Conservation (phyloP, 495 filamentous ascomycete genomes). For the Friedmanniomyces simplex region DNA sequence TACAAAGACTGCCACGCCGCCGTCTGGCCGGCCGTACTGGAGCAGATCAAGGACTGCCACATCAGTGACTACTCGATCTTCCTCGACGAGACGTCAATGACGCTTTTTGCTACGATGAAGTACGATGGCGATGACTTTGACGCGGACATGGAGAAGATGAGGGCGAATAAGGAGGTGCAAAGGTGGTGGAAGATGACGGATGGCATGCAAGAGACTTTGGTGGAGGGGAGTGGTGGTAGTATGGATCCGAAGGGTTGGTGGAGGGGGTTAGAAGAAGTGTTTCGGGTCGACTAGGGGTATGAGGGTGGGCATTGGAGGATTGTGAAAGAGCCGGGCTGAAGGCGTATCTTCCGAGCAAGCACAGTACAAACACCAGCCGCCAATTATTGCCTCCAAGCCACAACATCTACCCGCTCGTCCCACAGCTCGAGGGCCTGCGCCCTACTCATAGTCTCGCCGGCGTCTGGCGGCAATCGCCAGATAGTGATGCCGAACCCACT, state of each 20-base stretch:
- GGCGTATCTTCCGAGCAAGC: too few relatives aligned
- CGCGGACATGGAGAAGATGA: slow-evolving; percentile 63
- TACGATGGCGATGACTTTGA: slow-evolving; percentile 60
- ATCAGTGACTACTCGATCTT: slow-evolving; percentile 68
- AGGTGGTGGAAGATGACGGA: slow-evolving; percentile 78
- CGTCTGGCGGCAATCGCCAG: slow-evolving; percentile 18
- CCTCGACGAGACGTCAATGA: slow-evolving; percentile 49
- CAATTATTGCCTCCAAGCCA: slow-evolving; percentile 19
- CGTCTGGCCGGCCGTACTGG: slow-evolving; percentile 64
- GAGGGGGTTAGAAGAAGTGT: slow-evolving; percentile 62
- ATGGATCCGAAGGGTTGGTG: slow-evolving; percentile 60
- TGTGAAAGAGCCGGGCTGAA: background rate
- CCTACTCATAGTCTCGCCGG: slow-evolving; percentile 12
- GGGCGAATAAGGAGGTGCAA: slow-evolving; percentile 54
- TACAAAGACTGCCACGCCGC: slow-evolving; percentile 64
- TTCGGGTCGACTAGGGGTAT: slow-evolving; percentile 24
- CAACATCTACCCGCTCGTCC: slow-evolving; percentile 18
- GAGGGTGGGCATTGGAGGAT: background rate
- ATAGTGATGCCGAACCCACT: slow-evolving; percentile 21
- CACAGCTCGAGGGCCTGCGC: slow-evolving; percentile 15
- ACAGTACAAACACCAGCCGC: background rate
- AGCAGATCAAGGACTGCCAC: slow-evolving; percentile 61
- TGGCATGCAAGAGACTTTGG: slow-evolving; percentile 52
- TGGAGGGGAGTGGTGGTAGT: slow-evolving; percentile 52
- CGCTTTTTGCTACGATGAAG: slow-evolving; percentile 64